Evolutionary conservation across 805 yeast genomes (phyloP).

Genomic region (Candida tallmaniae): DNA sequence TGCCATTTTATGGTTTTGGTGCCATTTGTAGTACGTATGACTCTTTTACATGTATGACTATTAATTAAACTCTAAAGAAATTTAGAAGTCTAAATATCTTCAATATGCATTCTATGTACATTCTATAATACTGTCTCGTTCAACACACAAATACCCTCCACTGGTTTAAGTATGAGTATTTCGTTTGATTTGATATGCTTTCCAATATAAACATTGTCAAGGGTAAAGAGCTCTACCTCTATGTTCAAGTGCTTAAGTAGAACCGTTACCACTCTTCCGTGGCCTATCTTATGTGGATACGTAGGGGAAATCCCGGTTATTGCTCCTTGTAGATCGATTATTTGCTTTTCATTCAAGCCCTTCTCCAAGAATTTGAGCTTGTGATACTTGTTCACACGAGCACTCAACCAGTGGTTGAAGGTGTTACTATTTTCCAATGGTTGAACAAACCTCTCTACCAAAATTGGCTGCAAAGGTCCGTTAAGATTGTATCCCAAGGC

Average conservation of each 20-base stretch:
- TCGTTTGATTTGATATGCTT: constrained; percentile 42
- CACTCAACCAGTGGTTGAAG: constrained; percentile 5
- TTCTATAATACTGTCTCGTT: neutral
- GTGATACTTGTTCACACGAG: constrained; percentile 17
- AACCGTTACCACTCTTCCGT: constrained; percentile 31
- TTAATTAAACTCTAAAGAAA: no score
- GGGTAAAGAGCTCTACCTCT: constrained; percentile 38
- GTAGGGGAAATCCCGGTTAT: constrained; percentile 30
- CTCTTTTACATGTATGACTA: no score
- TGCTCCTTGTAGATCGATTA: constrained; percentile 31
- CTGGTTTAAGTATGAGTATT: constrained; percentile 16
- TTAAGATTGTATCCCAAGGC: constrained; percentile 30
- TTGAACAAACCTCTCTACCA: constrained; percentile 10
- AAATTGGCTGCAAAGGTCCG: constrained; percentile 22
- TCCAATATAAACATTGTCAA: constrained; percentile 31
- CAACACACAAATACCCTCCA: constrained; percentile 37
- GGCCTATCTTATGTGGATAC: constrained; percentile 14
- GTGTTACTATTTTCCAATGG: neutral
- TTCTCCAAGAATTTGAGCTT: constrained; percentile 18
- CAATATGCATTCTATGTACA: neutral
- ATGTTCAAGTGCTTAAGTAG: constrained; percentile 46
- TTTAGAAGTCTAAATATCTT: no score
- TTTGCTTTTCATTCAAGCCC: constrained; percentile 1
- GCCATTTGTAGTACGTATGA: no score
- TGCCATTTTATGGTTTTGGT: no score